Conservation (phyloP, 2,329 filamentous ascomycete species). For the Fusarium robinianum region DNA sequence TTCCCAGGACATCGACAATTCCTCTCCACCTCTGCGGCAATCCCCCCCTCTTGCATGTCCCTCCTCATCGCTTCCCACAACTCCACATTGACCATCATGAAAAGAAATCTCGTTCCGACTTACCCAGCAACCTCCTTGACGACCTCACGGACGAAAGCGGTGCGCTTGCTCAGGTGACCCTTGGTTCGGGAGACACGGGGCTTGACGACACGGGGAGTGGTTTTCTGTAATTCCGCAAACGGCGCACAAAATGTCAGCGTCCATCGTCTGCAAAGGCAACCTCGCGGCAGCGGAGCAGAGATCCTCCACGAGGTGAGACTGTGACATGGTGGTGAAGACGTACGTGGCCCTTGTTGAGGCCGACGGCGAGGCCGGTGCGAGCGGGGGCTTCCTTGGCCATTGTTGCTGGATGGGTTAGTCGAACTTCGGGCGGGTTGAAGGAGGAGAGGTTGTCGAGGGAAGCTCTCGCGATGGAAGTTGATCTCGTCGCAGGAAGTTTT, state of each 20-base stretch:
- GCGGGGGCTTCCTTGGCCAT: constrained; percentile 66
- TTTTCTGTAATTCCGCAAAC: constrained; percentile 66
- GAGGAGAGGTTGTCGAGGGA: constrained; percentile 25
- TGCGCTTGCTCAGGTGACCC: constrained; percentile 96
- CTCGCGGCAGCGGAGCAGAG: constrained; percentile 54
- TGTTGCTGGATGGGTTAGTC: constrained; percentile 44
- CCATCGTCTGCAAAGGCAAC: constrained; percentile 60
- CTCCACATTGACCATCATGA: background rate
- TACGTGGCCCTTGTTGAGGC: constrained; percentile 69
- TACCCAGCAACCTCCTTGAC: constrained; percentile 98
- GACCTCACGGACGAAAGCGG: constrained; percentile 94
- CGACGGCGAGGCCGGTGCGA: constrained; percentile 63
- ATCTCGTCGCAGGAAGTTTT: constrained; percentile 29
- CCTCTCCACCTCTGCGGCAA: no score
- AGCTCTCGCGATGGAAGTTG: constrained; percentile 9
- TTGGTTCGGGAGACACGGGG: constrained; percentile 83
- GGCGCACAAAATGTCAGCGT: constrained; percentile 58
- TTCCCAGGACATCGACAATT: no score
- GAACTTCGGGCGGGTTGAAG: constrained; percentile 37
- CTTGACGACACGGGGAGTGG: constrained; percentile 77
- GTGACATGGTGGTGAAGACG: constrained; percentile 46
- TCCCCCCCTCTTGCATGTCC: background rate
- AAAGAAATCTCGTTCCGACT: constrained; percentile 49
- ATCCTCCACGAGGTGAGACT: constrained; percentile 78
- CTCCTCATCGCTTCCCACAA: background rate